Evolutionary conservation across 306 rosid species (phyloP), one percentile per base, ranked within the genome.

Genomic region (Vigna nakashimae): DNA sequence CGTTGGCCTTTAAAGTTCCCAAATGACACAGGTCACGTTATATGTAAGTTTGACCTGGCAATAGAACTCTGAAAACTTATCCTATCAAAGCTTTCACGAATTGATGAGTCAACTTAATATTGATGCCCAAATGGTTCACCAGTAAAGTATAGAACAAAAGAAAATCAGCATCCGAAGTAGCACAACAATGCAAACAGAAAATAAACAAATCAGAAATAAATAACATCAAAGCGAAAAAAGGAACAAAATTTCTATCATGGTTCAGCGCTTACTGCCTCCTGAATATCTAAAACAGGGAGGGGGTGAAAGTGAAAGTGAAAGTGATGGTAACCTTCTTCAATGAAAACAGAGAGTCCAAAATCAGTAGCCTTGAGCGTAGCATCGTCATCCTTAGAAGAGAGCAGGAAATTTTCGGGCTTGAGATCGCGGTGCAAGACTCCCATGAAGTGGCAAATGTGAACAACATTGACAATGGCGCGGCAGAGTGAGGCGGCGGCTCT

Each of bases 331-430:
- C 98, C 96, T 84, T 91, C 88, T 82, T 94, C 98, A 46, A 92
- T 91, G 86, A 90, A 94, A 45, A 94, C 98, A 65, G 98, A 94
- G 68, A 94, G 72, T 43, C 98, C 98, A 50, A 94, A 94, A 90
- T 92, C 98, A 22, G 96, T 93, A 14, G 96, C 98, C 83, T 94
- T 94, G 16, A 94, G 85, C n/a, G 86, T 26, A 4, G 97, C 92
- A 4, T 74, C 85, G 22, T 79, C 84, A 49, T 87, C 95, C 83
- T 89, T 86, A 72, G 87, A 81, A 62, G 96, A 84, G 30, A 94
- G 88, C 90, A 94, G 84, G 88, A 93, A 93, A 85, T 93, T 93
- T 82, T 93, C 96, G 0, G 98, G 98, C 92, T 93, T 93, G 34
- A 93, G 88, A 87, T 93, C 98, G 0, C 98, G 95, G 66, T 93